Conservation (phyloP, 192 early-diverging fungal species). For the Coemansia guatemalensis region DNA sequence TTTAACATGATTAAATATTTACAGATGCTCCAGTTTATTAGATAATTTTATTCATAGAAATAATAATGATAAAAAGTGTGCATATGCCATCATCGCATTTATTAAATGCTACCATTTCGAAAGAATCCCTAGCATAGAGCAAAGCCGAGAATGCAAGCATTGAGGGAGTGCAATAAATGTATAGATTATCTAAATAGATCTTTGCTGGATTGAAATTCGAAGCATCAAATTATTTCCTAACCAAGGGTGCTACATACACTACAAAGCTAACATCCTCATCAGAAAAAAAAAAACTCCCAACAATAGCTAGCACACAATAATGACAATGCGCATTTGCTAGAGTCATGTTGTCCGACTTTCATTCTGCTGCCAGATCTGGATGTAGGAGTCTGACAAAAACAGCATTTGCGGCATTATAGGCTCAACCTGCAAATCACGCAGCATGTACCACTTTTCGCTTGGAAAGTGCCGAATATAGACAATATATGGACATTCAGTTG, state of each 20-base stretch:
- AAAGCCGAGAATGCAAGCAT: no score
- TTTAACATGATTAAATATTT: no score
- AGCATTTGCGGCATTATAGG: constrained; percentile 95
- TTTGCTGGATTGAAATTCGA: no score
- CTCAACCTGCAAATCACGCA: constrained; percentile 92
- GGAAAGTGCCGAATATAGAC: constrained; percentile 75
- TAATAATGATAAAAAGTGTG: no score
- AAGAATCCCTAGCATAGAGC: no score
- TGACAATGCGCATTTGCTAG: not conserved
- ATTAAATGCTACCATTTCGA: no score
- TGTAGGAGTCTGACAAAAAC: constrained; percentile 86
- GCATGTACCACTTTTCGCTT: constrained; percentile 90
- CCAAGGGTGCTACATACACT: not conserved
- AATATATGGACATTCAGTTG: constrained; percentile 73
- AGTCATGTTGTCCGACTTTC: not conserved
- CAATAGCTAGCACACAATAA: not conserved
- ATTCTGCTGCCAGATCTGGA: constrained; percentile 18
- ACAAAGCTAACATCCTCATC: not conserved
- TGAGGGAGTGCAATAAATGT: no score
- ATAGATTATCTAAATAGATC: no score
- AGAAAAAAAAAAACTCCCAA: not conserved
- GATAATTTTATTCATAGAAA: no score
- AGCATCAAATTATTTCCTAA: no score
- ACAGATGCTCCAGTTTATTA: no score
- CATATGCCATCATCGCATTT: no score